A percentile compares a stretch with the other conserved stretches of the same genome.
Conservation (phyloP, 2,329 filamentous ascomycete species). For the Arthrobotrys sinensis region DNA sequence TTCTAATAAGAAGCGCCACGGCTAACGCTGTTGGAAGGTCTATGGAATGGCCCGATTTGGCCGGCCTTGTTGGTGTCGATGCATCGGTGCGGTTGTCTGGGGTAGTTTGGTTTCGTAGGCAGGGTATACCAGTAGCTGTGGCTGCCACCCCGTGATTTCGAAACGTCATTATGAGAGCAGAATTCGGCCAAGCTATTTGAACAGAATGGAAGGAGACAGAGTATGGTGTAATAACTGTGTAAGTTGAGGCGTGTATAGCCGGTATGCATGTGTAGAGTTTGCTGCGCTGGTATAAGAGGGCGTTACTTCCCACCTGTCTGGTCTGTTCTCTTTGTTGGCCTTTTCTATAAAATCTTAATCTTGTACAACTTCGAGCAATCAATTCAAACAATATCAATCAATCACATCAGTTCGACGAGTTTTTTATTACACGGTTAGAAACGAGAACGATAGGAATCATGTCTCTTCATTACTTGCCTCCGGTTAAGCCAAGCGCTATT, state of each 20-base stretch:
- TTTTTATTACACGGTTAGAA: slow-evolving; percentile 66
- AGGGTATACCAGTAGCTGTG: not conserved
- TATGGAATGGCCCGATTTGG: slow-evolving; percentile 8
- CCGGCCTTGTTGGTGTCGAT: slow-evolving; percentile 2
- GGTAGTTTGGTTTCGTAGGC: not conserved
- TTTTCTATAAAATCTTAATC: slow-evolving; percentile 13
- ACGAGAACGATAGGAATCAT: slow-evolving; percentile 27
- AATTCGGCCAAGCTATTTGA: slow-evolving; percentile 19
- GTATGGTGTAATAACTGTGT: slow-evolving; percentile 30
- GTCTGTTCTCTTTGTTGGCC: not conserved
- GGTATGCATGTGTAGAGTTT: slow-evolving; percentile 34
- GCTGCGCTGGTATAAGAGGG: slow-evolving; percentile 47
- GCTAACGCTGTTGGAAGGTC: slow-evolving; percentile 1
- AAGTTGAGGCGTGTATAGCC: slow-evolving; percentile 11
- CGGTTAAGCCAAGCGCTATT: slow-evolving; percentile 98
- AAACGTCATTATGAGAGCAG: slow-evolving; percentile 60
- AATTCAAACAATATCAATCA: slow-evolving; percentile 7
- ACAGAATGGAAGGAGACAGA: not conserved
- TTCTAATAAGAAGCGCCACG: slow-evolving; percentile 7
- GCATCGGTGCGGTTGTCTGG: not conserved
- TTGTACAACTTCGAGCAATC: not conserved
- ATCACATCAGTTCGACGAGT: slow-evolving; percentile 44
- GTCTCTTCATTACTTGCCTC: slow-evolving; percentile 72
- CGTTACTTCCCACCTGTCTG: slow-evolving; percentile 41
- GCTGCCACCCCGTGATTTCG: slow-evolving; percentile 5